Percentiles rank a stretch among this genome's conserved stretches.
phyloP scores from a whole-genome alignment of 352 stramenopile species.

The Blastocystis sp. region DNA sequence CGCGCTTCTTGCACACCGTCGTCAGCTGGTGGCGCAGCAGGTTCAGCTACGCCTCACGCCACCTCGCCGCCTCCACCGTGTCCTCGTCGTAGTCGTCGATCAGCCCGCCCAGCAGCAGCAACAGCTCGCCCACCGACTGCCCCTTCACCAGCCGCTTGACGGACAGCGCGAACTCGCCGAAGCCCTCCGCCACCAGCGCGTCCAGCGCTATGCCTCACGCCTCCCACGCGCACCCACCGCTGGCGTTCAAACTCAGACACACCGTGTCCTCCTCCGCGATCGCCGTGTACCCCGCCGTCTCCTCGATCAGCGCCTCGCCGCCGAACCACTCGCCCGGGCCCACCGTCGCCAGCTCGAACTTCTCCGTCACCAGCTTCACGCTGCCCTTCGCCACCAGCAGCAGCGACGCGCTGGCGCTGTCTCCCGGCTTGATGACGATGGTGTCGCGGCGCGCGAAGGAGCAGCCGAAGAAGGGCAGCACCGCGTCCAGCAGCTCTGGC shows the following conservation, averaged over 20 bases:
- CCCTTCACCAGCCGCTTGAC: slow-evolving; percentile 63
- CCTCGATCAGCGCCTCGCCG: slow-evolving; percentile 58
- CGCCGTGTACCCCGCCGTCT: slow-evolving; percentile 58
- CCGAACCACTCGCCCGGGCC: slow-evolving; percentile 62
- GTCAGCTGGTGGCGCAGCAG: slow-evolving; percentile 50
- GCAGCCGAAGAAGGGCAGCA: slow-evolving; percentile 5
- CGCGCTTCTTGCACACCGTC: slow-evolving; percentile 20
- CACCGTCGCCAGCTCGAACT: slow-evolving; percentile 39
- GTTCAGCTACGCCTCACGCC: slow-evolving; percentile 16
- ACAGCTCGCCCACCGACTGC: neutral
- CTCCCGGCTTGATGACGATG: slow-evolving; percentile 51
- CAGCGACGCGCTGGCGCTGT: slow-evolving; percentile 27
- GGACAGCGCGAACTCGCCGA: slow-evolving; percentile 45
- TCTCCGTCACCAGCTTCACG: slow-evolving; percentile 61
- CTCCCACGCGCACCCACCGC: neutral
- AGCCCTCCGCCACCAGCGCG: slow-evolving; percentile 43
- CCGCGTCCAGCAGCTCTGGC: slow-evolving; percentile 5
- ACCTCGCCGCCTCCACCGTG: neutral
- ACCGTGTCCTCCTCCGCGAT: slow-evolving; percentile 67
- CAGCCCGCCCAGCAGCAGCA: slow-evolving; percentile 41
- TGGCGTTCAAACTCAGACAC: slow-evolving; percentile 56
- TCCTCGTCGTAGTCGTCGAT: slow-evolving; percentile 65
- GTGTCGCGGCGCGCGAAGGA: slow-evolving; percentile 57
- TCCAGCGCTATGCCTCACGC: slow-evolving; percentile 16
- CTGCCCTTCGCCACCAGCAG: slow-evolving; percentile 37